Base-by-base conservation (phyloP, 768 basidiomycete genomes). In the Pleurotus pulmonarius region DNA sequence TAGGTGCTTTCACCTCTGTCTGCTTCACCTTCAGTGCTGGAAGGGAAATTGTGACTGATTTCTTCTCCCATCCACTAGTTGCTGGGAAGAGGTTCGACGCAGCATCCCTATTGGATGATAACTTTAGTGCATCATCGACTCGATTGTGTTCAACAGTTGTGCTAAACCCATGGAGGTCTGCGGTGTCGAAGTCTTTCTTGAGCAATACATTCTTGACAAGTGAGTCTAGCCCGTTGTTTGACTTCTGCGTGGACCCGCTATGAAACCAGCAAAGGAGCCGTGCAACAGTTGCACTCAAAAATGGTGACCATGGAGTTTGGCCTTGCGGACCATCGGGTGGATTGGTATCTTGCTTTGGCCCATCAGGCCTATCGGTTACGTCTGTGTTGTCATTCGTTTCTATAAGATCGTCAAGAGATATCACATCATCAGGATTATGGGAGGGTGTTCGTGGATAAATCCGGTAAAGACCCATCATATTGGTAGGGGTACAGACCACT, bases 201-300 rank as follows among this genome's bases (percentile, higher is more conserved):
- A 60, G 45, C 3, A 74, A 46, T 8, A 69, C 68, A 0, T 60
- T 61, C 12, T 67, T 37, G 22, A 70, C 67, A 0, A 76, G 63
- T 0, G 57, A 57, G 22, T 74, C 56, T 1, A 72, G 46, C 29
- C 70, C 68, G 1, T 43, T 43, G 11, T 54, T 52, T 1, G 73
- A 72, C 49, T 73, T 75, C 2, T 39, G 20, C 12, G 47, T 64
- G 0, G 68, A 66, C 1, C 67, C 63, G 1, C 57, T 59, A 45
- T 72, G 72, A 5, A 64, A 63, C 73, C 73, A 75, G n/a, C 61
- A 29, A 61, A 70, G 60, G 11, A 70, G 67, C 0, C 63, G 62
- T 25, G 62, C 68, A 8, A 66, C 56, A 0, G 71, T 61, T 3
- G 63, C 63, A 57, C 61, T 68, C 0, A 62, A 44, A 44, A 70